phyloP scores from a whole-genome alignment of 192 early-diverging fungal genomes.

The Podila epigama region DNA sequence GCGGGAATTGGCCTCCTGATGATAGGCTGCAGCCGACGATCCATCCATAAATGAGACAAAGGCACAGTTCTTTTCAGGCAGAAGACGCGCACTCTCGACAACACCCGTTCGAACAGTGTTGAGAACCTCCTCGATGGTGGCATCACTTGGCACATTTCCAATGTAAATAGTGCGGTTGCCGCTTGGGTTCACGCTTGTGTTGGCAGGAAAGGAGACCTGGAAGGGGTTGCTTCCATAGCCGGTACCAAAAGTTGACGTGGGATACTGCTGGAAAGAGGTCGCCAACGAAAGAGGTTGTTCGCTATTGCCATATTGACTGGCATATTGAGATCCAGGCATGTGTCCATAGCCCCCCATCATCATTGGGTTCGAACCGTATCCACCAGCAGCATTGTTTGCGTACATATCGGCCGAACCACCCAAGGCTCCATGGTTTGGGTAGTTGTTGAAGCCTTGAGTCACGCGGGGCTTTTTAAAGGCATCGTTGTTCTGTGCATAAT shows the following conservation, averaged over 20 bases:
- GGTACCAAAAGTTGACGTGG: slow-evolving; percentile 20
- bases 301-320: slow-evolving; percentile 22
- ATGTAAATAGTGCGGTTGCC: slow-evolving; percentile 80
- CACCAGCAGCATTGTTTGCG: slow-evolving; percentile 7
- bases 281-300: slow-evolving; percentile 24
- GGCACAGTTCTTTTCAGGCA: slow-evolving; percentile 81
- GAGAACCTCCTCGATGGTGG: slow-evolving; percentile 68
- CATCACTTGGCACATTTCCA: slow-evolving; percentile 73
- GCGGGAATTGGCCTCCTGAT: slow-evolving; percentile 57
- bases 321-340: slow-evolving; percentile 34
- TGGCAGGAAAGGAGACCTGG: slow-evolving; percentile 35
- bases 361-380: slow-evolving; percentile 45
- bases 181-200: slow-evolving; percentile 34
- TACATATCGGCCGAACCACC: slow-evolving; percentile 35
- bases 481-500: slow-evolving; percentile 62
- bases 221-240: slow-evolving; percentile 20
- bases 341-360: slow-evolving; percentile 52
- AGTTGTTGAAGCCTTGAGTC: slow-evolving; percentile 52
- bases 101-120: slow-evolving; percentile 75
- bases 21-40: slow-evolving; percentile 66
- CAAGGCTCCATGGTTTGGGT: slow-evolving; percentile 8
- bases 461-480: slow-evolving; percentile 67
- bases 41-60: slow-evolving; percentile 85
- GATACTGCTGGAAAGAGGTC: slow-evolving; percentile 39
- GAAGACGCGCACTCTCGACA: slow-evolving; percentile 72